Evolutionary conservation across 768 basidiomycete genomes (phyloP).

Genomic region (Tulasnella sp.): DNA sequence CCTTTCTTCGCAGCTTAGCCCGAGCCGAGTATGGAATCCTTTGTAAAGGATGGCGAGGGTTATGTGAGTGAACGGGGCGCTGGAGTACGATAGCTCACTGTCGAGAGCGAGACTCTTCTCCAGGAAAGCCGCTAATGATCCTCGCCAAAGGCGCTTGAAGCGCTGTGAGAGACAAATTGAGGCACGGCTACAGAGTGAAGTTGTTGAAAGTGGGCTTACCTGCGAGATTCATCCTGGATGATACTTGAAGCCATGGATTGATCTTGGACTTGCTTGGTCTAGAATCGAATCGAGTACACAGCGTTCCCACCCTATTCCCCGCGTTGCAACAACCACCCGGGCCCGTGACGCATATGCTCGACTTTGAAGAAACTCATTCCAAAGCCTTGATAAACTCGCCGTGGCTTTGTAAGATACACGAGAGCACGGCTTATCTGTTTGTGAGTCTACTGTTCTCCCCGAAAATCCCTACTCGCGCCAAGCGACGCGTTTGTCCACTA

Average conservation of each 20-base stretch:
- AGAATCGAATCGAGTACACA: background rate
- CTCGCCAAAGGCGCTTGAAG: background rate
- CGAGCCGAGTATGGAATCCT: background rate
- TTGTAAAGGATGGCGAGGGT: background rate
- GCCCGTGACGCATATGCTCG: no score
- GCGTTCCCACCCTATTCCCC: background rate
- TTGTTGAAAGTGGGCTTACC: background rate
- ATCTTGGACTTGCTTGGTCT: background rate
- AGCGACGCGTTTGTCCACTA: background rate
- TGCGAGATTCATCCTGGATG: background rate
- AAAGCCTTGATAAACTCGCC: constrained; percentile 1
- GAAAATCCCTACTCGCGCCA: background rate
- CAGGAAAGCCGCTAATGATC: background rate
- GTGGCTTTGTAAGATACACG: background rate
- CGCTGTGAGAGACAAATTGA: background rate
- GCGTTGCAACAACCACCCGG: background rate
- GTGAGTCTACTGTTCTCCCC: background rate
- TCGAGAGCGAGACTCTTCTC: background rate
- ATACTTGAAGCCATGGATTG: no score
- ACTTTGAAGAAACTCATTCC: background rate
- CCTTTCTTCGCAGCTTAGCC: background rate
- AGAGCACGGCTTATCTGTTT: background rate
- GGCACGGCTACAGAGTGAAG: no score
- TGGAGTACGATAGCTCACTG: background rate
- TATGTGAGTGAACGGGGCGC: background rate